Conservation (phyloP, 805 yeast genomes). For the Ogataea angusta region DNA sequence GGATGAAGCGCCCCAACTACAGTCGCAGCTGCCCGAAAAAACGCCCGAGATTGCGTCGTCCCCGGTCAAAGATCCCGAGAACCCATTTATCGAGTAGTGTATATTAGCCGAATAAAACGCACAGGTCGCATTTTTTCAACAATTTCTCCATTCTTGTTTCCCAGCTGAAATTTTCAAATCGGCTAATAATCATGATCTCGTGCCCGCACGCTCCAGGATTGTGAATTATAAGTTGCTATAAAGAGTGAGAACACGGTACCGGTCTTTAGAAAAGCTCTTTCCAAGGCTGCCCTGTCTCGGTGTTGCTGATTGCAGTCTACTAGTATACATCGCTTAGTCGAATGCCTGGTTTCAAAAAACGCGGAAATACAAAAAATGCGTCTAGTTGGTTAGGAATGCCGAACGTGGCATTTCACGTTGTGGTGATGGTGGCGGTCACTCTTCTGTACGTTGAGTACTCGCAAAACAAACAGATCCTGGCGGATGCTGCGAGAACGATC, state of each 20-base stretch:
- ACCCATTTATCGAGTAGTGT: constrained; percentile 12
- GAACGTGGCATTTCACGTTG: not conserved
- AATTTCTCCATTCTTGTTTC: not conserved
- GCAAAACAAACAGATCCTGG: not conserved
- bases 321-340: not conserved
- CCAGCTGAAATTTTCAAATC: constrained; percentile 2
- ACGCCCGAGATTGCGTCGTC: constrained; percentile 5
- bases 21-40: constrained; percentile 12
- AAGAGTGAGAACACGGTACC: not conserved
- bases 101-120: constrained; percentile 5
- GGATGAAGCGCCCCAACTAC: constrained; percentile 19
- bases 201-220: not conserved
- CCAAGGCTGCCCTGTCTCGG: no score
- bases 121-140: not conserved
- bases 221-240: not conserved
- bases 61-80: constrained; percentile 7
- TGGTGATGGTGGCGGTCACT: constrained; percentile 1
- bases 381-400: not conserved
- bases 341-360: constrained; percentile 1
- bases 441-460: not conserved
- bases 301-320: no score
- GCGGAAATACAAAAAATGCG: not conserved
- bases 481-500: not conserved
- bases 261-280: no score
- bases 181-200: constrained; percentile 1